Evolutionary conservation across 129 eudicot species (phyloP), one percentile per base, ranked within the genome.

Genomic region (Chrysanthemum makinoi): DNA sequence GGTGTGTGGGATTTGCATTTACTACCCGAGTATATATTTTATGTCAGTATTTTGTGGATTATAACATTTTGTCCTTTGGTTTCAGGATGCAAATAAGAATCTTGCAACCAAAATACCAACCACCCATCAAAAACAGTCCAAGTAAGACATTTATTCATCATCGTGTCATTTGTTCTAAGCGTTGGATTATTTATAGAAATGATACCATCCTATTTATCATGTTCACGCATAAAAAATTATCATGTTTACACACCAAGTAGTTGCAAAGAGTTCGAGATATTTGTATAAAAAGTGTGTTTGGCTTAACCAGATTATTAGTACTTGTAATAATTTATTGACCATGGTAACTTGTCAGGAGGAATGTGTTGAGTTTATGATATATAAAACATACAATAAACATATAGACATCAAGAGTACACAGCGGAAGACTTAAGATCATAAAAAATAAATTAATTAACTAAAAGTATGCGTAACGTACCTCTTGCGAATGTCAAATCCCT

Each of bases 401-500:
- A n/a, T n/a, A n/a, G n/a, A n/a, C n/a, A n/a, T n/a, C n/a, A n/a
- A n/a, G n/a, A n/a, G n/a, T n/a, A 86, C 15, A 71, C 91, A 68
- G 76, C 86, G 30, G 94, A 86, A 61, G 88, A 86, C 82, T 51
- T 91, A 72, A 82, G 82, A 57, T n/a, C n/a, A n/a, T n/a, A 91
- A 81, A n/a, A n/a, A n/a, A n/a, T n/a, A n/a, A n/a, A n/a, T n/a
- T n/a, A n/a, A n/a, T n/a, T n/a, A n/a, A n/a, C n/a, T n/a, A n/a
- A n/a, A n/a, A n/a, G n/a, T n/a, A n/a, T n/a, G n/a, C n/a, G n/a
- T n/a, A n/a, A n/a, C n/a, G n/a, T n/a, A n/a, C n/a, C n/a, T n/a
- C n/a, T n/a, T n/a, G n/a, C n/a, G n/a, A n/a, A n/a, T n/a, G n/a
- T n/a, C n/a, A n/a, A n/a, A n/a, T n/a, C n/a, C n/a, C n/a, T n/a